These are phyloP conservation scores for Lablab purpureus DNA, from an alignment of 306 rosid genomes.

Conservation along the genomic window DNA sequence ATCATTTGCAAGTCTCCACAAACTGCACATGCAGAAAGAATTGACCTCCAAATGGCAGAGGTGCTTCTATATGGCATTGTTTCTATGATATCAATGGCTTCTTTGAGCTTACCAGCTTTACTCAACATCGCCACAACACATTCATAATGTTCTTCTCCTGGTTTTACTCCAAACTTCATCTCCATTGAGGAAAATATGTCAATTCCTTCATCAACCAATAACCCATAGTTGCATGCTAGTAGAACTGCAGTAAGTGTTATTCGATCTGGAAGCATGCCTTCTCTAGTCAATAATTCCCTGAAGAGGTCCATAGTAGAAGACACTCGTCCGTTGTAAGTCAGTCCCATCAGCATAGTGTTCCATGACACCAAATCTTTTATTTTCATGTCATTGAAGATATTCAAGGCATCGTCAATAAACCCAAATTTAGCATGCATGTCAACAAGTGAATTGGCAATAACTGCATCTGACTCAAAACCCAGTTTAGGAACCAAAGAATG, in stretches of 20 bases:
- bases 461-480: constrained; percentile 71
- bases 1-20: constrained; percentile 61
- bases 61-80: constrained; percentile 59
- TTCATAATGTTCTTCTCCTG: constrained; percentile 64
- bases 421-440: constrained; percentile 79
- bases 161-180: constrained; percentile 66
- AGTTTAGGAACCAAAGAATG: constrained; percentile 74
- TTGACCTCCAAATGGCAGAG: constrained; percentile 59
- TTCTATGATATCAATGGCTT: constrained; percentile 63
- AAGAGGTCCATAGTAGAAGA: constrained; percentile 58
- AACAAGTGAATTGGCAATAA: constrained; percentile 75
- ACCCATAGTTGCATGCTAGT: constrained; percentile 76
- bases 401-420: constrained; percentile 59
- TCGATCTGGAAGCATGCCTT: constrained; percentile 62
- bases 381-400: constrained; percentile 57
- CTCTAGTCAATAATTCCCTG: constrained; percentile 51
- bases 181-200: constrained; percentile 65
- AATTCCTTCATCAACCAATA: constrained; percentile 70
- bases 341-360: constrained; percentile 80
- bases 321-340: constrained; percentile 63
- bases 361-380: constrained; percentile 77
- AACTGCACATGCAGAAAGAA: constrained; percentile 59
- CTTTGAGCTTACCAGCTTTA: constrained; percentile 69
- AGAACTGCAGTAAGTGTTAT: constrained; percentile 73
- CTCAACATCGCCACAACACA: constrained; percentile 70